These are phyloP conservation scores for Penicillium silybi DNA, from an alignment of 495 filamentous ascomycete species.

Conservation along the genomic window DNA sequence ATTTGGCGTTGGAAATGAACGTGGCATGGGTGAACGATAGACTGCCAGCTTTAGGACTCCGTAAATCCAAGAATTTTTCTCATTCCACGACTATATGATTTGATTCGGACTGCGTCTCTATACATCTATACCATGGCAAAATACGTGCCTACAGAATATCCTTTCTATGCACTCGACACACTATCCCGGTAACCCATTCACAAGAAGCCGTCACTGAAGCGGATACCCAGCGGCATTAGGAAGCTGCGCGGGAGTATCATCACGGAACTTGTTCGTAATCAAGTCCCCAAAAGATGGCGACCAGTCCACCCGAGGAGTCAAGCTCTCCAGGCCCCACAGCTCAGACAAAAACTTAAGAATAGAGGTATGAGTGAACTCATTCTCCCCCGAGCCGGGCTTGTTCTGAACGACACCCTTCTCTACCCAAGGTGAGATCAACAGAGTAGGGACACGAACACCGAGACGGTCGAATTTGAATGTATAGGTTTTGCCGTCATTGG, in stretches of 20 bases:
- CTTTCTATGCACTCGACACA: too few relatives aligned
- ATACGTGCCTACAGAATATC: too few relatives aligned
- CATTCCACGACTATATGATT: too few relatives aligned
- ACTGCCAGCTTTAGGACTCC: too few relatives aligned
- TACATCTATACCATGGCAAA: too few relatives aligned
- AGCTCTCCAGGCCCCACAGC: slow-evolving; percentile 38
- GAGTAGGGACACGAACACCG: slow-evolving; percentile 46
- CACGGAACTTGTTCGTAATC: slow-evolving; percentile 26
- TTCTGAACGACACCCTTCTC: slow-evolving; percentile 43
- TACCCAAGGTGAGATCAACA: slow-evolving; percentile 50
- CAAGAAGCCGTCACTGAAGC: too few relatives aligned
- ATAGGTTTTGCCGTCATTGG: slow-evolving; percentile 36
- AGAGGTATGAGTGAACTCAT: slow-evolving; percentile 44
- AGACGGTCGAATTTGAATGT: slow-evolving; percentile 49
- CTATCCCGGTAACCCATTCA: too few relatives aligned
- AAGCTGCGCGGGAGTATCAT: slow-evolving; percentile 27
- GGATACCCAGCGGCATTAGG: slow-evolving; percentile 18
- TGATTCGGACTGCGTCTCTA: too few relatives aligned
- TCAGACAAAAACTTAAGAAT: slow-evolving; percentile 41
- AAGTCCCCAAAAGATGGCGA: slow-evolving; percentile 38
- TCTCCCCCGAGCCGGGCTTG: slow-evolving; percentile 21
- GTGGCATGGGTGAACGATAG: too few relatives aligned
- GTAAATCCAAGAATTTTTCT: too few relatives aligned
- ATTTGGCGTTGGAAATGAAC: too few relatives aligned
- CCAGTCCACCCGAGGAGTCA: slow-evolving; percentile 43